Evolutionary conservation across 176 grass and related monocot genomes (phyloP).

Genomic region (Alopecurus myosuroides): DNA sequence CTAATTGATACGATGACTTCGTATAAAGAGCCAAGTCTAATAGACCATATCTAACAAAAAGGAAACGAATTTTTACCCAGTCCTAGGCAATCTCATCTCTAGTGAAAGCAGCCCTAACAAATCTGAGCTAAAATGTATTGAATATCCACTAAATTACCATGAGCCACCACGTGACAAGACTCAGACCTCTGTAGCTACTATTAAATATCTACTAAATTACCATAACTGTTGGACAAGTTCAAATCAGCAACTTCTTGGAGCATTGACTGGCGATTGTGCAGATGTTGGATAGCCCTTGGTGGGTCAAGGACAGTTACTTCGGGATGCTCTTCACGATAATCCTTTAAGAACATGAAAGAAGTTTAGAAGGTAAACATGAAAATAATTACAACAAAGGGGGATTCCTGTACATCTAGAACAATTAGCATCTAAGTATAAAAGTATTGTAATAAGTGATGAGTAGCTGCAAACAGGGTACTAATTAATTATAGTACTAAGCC

Average conservation of each 20-base stretch:
- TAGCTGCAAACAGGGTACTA: background rate
- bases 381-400: background rate
- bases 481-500: background rate
- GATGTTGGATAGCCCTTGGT: conserved; percentile 70
- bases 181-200: background rate
- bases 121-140: background rate
- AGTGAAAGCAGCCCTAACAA: background rate
- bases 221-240: conserved; percentile 73
- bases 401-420: conserved; percentile 1
- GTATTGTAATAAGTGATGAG: background rate
- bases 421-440: background rate
- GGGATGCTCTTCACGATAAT: conserved; percentile 71
- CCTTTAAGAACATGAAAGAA: conserved; percentile 39
- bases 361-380: background rate
- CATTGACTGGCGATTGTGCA: conserved; percentile 90
- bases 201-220: conserved; percentile 38
- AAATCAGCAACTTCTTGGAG: conserved; percentile 85
- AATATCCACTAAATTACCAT: no score
- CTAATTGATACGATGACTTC: background rate
- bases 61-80: background rate
- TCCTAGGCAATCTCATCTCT: background rate
- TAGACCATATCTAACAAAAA: background rate
- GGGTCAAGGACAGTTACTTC: conserved; percentile 91
- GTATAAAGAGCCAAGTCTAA: background rate
- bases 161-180: background rate